Percentiles rank a stretch among this genome's conserved stretches.
These are phyloP conservation scores for Chalciporus piperatus DNA, from an alignment of 768 basidiomycete species.

Conservation along the genomic window DNA sequence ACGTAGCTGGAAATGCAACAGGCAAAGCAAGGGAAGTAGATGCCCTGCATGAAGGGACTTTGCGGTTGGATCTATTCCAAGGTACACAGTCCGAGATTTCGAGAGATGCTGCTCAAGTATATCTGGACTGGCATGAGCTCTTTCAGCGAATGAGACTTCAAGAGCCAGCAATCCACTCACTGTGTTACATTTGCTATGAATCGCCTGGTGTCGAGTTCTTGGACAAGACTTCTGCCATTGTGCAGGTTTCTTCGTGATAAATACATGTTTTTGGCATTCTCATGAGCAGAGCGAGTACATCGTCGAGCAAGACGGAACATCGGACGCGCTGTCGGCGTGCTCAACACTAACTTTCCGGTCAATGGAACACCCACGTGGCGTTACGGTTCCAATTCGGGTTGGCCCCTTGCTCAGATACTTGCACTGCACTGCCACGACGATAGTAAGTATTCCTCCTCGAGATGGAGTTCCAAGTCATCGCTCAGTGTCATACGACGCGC, in stretches of 20 bases:
- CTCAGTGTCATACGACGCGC: conserved; percentile 75
- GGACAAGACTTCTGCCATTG: conserved; percentile 24
- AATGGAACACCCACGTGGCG: neutral
- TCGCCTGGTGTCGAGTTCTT: conserved; percentile 32
- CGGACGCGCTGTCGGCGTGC: neutral
- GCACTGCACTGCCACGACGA: conserved; percentile 20
- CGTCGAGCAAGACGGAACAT: conserved; percentile 25
- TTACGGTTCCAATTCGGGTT: neutral
- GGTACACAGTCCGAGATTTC: conserved; percentile 60
- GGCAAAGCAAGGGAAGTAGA: conserved; percentile 79
- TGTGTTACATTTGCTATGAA: conserved; percentile 37
- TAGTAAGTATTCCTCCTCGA: neutral
- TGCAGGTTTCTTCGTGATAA: conserved; percentile 15
- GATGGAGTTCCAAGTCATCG: conserved; percentile 84
- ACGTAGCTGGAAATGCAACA: conserved; percentile 84
- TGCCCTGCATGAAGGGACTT: conserved; percentile 90
- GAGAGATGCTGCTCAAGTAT: conserved; percentile 38
- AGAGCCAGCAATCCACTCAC: conserved; percentile 18
- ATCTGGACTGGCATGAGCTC: conserved; percentile 35
- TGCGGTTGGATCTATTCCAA: conserved; percentile 93
- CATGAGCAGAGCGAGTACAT: conserved; percentile 10
- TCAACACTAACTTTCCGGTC: neutral
- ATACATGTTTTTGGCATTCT: neutral
- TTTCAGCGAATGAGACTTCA: conserved; percentile 1
- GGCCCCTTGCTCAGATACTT: no score